These are phyloP conservation scores for Globisporangium cystogenes DNA, from an alignment of 352 stramenopile genomes.

Conservation along the genomic window DNA sequence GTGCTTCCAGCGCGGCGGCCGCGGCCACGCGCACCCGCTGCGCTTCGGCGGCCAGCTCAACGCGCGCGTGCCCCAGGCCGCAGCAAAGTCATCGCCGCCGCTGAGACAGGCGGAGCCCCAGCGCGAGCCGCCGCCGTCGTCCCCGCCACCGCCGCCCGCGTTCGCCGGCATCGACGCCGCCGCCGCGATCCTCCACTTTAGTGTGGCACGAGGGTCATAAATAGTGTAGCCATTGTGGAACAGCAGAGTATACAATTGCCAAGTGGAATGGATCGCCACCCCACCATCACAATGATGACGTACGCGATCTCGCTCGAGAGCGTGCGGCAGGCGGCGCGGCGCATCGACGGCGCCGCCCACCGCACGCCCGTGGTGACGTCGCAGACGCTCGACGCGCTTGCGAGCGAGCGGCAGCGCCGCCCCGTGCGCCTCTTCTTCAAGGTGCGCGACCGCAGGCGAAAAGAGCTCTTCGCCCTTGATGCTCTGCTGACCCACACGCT, in stretches of 20 bases:
- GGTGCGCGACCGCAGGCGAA: slow-evolving; percentile 23
- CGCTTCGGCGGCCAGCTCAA: slow-evolving; percentile 25
- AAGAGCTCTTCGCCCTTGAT: no score
- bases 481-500: no score
- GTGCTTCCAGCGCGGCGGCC: slow-evolving; percentile 46
- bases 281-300: not conserved
- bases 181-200: no score
- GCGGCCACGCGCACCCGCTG: slow-evolving; percentile 42
- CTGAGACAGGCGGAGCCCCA: no score
- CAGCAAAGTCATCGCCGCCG: not conserved
- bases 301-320: slow-evolving; percentile 62
- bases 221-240: no score
- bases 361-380: slow-evolving; percentile 63
- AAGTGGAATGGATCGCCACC: not conserved
- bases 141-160: no score
- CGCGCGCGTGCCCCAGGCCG: not conserved
- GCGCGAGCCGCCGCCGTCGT: no score
- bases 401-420: slow-evolving; percentile 8
- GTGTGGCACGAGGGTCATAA: no score
- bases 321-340: slow-evolving; percentile 38
- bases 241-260: not conserved
- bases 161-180: not conserved
- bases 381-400: slow-evolving; percentile 40
- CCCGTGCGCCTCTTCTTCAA: slow-evolving; percentile 58
- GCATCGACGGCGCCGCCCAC: slow-evolving; percentile 50